Evolutionary conservation across 1,139 yeast species (phyloP).

Genomic region (Suhomyces bokatorum): DNA sequence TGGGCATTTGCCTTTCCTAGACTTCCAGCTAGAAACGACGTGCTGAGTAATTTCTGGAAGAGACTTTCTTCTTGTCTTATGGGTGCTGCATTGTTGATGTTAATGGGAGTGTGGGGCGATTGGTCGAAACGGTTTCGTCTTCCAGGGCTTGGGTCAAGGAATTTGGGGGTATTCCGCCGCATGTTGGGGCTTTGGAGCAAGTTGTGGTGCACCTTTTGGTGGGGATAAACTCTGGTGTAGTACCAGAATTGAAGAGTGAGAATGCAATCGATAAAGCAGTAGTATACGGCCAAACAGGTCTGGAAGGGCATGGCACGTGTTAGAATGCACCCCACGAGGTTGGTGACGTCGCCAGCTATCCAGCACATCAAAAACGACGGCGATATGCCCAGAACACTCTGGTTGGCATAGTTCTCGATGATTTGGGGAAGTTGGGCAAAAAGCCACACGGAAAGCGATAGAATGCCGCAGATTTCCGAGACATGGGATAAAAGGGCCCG

Average conservation of each 20-base stretch:
- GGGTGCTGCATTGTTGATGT: conserved; percentile 5
- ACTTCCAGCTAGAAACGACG: conserved; percentile 9
- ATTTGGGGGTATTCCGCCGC: conserved; percentile 12
- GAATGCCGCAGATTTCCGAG: conserved; percentile 25
- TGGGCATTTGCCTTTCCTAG: conserved; percentile 5
- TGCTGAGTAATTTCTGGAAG: conserved; percentile 9
- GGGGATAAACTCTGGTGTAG: conserved; percentile 25
- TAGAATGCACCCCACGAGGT: conserved; percentile 25
- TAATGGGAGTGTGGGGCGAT: conserved; percentile 13
- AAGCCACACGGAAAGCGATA: conserved; percentile 32
- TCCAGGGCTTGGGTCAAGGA: background rate
- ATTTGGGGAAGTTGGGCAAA: conserved; percentile 33
- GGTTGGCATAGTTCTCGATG: conserved; percentile 26
- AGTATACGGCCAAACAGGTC: conserved; percentile 26
- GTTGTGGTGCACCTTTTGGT: conserved; percentile 20
- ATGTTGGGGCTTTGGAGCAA: conserved; percentile 20
- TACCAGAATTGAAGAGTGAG: conserved; percentile 28
- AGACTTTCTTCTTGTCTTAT: conserved; percentile 1
- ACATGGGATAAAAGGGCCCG: conserved; percentile 9
- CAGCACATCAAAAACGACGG: conserved; percentile 24
- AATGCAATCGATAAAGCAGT: conserved; percentile 28
- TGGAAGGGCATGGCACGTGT: conserved; percentile 30
- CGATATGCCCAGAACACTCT: conserved; percentile 28
- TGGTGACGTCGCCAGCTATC: conserved; percentile 28
- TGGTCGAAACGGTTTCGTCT: conserved; percentile 13